A percentile compares a stretch with the other conserved stretches of the same genome.
Conservation (phyloP, 2,329 filamentous ascomycete species). For the Phoma sp. region DNA sequence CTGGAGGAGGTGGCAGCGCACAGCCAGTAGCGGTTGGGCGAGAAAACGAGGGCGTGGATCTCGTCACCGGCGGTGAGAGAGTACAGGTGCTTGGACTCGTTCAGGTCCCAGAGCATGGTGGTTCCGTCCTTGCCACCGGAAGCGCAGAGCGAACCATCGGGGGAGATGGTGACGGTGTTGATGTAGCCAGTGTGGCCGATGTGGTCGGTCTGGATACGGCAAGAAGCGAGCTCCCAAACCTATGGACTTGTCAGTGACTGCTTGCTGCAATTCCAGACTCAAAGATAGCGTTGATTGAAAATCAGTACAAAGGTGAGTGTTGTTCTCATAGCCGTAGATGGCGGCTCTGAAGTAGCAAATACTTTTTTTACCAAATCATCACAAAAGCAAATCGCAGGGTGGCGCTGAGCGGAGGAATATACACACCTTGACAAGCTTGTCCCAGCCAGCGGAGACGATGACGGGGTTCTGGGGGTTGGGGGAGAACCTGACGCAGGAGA, state of each 20-base stretch:
- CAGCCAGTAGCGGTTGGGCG: conserved; percentile 99
- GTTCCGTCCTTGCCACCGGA: conserved; percentile 99
- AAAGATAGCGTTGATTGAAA: conserved; percentile 33
- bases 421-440: conserved; percentile 99
- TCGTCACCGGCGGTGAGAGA: conserved; percentile 99
- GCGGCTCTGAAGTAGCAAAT: conserved; percentile 46
- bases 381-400: conserved; percentile 84
- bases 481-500: conserved; percentile 98
- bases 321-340: conserved; percentile 21
- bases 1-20: conserved; percentile 95
- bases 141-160: conserved; percentile 97
- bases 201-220: conserved; percentile 99
- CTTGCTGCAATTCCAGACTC: conserved; percentile 15
- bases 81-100: conserved; percentile 99
- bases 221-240: conserved; percentile 99
- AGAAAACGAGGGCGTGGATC: conserved; percentile 99
- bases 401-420: conserved; percentile 7
- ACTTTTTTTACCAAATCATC: conserved; percentile 21
- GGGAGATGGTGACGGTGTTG: conserved; percentile 99
- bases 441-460: conserved; percentile 98
- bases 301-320: conserved; percentile 67
- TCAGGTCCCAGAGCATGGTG: conserved; percentile 99
- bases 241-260: conserved; percentile 48
- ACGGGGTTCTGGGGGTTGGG: conserved; percentile 99
- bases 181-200: conserved; percentile 99